Conservation (phyloP, 75 land plant genomes). For the Sequoiadendron giganteum region DNA sequence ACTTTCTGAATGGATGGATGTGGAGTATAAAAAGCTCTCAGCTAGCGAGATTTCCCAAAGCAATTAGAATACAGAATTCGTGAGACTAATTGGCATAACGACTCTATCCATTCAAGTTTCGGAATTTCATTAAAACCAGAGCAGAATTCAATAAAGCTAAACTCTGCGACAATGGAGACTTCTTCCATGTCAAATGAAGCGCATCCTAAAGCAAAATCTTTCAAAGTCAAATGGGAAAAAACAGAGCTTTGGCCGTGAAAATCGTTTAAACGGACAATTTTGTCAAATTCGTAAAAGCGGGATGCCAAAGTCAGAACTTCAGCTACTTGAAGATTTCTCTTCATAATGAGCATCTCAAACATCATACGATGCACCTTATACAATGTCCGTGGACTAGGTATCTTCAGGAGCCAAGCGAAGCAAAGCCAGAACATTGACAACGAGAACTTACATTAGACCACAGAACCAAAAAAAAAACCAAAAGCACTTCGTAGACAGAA, state of each 20-base stretch:
- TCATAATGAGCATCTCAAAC: too few species aligned
- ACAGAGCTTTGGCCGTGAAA: neutral
- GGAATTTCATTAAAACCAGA: neutral
- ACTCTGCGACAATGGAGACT: neutral
- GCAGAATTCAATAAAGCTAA: neutral
- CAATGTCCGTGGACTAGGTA: neutral
- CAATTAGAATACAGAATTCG: neutral
- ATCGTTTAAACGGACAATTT: neutral
- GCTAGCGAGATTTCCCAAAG: neutral
- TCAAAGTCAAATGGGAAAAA: neutral
- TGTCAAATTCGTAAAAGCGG: too few species aligned
- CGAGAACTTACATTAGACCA: too few species aligned
- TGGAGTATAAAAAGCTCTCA: neutral
- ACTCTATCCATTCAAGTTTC: neutral
- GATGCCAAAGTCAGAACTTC: too few species aligned
- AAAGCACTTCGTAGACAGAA: neutral
- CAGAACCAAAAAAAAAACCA: too few species aligned
- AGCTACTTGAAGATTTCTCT: too few species aligned
- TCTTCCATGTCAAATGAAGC: neutral
- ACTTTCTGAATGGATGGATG: neutral
- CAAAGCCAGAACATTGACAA: too few species aligned
- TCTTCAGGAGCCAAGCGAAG: neutral
- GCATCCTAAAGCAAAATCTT: neutral
- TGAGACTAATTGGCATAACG: neutral
- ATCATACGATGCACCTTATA: too few species aligned